These are phyloP conservation scores for Cyphellophora europaea DNA, from an alignment of 2,329 filamentous ascomycete genomes.

Conservation along the genomic window DNA sequence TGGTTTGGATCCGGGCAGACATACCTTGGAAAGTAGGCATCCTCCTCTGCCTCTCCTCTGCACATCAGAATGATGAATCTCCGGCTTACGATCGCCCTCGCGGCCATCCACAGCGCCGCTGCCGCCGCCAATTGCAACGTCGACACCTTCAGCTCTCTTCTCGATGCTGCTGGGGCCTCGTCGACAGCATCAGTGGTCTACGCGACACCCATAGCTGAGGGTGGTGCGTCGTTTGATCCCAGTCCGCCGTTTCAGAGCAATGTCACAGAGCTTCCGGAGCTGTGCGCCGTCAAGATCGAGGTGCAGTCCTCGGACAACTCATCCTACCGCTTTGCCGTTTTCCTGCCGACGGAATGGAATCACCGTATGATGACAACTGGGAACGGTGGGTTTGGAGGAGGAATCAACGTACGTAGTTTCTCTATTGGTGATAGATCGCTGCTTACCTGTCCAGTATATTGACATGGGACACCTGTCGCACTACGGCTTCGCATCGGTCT, in stretches of 20 bases:
- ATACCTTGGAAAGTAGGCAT: no score
- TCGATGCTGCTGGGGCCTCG: not conserved
- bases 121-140: no score
- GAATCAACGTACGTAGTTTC: constrained; percentile 27
- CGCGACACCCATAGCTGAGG: not conserved
- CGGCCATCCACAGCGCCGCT: no score
- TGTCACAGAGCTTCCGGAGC: constrained; percentile 21
- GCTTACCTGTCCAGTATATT: constrained; percentile 23
- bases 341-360: constrained; percentile 30
- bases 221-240: not conserved
- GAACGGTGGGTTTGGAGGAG: constrained; percentile 38
- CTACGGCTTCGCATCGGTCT: constrained; percentile 33
- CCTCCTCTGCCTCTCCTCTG: no score
- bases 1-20: no score
- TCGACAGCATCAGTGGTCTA: not conserved
- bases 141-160: not conserved
- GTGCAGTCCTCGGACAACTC: constrained; percentile 25
- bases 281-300: constrained; percentile 29
- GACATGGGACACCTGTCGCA: constrained; percentile 32
- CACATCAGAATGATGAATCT: no score
- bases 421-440: not conserved
- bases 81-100: no score
- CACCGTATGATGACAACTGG: constrained; percentile 25
- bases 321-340: constrained; percentile 29
- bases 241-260: constrained; percentile 1